Percentiles rank a stretch among this genome's conserved stretches.
These are phyloP conservation scores for Tuctoria greenei DNA, from an alignment of 176 grass and related monocot genomes.

Conservation along the genomic window DNA sequence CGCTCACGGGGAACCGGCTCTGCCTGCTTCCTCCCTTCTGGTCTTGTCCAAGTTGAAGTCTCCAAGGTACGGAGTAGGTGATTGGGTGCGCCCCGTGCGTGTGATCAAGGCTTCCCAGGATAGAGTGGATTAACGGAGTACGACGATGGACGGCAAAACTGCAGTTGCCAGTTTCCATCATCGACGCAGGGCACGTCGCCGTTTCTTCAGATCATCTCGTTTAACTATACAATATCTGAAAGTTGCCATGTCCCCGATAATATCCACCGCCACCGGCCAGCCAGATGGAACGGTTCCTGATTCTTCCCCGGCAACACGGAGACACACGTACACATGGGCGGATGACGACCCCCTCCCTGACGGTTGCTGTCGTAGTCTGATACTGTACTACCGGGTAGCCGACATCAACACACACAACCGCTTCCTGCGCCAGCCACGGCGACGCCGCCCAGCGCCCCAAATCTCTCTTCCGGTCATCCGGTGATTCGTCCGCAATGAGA, in stretches of 20 bases:
- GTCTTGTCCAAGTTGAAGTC: neutral
- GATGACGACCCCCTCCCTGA: neutral
- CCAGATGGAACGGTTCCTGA: neutral
- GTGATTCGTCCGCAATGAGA: neutral
- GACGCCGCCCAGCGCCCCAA: neutral
- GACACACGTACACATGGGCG: conserved; percentile 21
- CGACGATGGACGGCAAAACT: neutral
- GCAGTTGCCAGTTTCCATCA: neutral
- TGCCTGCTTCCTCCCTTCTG: neutral
- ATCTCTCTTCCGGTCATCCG: no score
- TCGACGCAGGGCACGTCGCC: no score
- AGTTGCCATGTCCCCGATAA: neutral
- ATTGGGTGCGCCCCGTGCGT: neutral
- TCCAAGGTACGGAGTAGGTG: neutral
- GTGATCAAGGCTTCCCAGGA: no score
- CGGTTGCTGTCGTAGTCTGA: conserved; percentile 19
- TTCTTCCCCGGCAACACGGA: conserved; percentile 4
- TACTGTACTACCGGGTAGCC: conserved; percentile 33
- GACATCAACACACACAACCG: neutral
- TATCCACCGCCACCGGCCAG: neutral
- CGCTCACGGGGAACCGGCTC: conserved; percentile 40
- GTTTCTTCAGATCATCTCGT: no score
- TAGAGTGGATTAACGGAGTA: neutral
- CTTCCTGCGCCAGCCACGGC: neutral
- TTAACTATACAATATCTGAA: no score